Conservation (phyloP, 805 yeast species). For the Lipomyces starkeyi region DNA sequence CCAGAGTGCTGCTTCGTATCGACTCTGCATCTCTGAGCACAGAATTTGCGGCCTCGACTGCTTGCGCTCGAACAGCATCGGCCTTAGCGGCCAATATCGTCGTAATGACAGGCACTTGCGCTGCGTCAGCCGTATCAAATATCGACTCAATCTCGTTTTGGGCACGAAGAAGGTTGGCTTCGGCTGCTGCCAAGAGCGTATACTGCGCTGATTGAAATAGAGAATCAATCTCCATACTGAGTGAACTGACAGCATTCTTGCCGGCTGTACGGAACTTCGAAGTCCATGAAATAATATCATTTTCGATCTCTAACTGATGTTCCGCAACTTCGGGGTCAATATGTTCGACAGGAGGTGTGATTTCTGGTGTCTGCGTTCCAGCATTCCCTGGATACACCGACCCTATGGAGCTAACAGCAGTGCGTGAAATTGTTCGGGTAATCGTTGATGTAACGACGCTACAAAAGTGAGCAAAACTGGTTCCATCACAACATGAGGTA, state of each 20-base stretch:
- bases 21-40: constrained; percentile 24
- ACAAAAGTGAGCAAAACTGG: neutral
- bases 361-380: constrained; percentile 15
- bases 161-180: constrained; percentile 13
- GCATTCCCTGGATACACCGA: neutral
- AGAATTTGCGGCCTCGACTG: constrained; percentile 14
- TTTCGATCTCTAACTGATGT: constrained; percentile 15
- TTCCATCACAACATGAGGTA: neutral
- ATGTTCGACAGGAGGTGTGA: constrained; percentile 26
- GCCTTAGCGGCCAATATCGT: constrained; percentile 16
- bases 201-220: constrained; percentile 2
- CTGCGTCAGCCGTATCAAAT: constrained; percentile 10
- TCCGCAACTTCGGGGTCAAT: constrained; percentile 13
- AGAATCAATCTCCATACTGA: constrained; percentile 25
- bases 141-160: constrained; percentile 9
- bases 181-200: constrained; percentile 9
- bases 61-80: constrained; percentile 14
- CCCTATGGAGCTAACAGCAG: neutral
- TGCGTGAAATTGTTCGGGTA: constrained; percentile 3
- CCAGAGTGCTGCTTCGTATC: constrained; percentile 23
- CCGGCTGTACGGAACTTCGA: constrained; percentile 31
- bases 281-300: constrained; percentile 27
- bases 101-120: constrained; percentile 9
- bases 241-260: constrained; percentile 30
- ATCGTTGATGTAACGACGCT: constrained; percentile 9